Percentiles rank a stretch among this genome's conserved stretches.
Evolutionary conservation across 2,329 filamentous ascomycete species (phyloP).

Genomic region (Metarhizium album): DNA sequence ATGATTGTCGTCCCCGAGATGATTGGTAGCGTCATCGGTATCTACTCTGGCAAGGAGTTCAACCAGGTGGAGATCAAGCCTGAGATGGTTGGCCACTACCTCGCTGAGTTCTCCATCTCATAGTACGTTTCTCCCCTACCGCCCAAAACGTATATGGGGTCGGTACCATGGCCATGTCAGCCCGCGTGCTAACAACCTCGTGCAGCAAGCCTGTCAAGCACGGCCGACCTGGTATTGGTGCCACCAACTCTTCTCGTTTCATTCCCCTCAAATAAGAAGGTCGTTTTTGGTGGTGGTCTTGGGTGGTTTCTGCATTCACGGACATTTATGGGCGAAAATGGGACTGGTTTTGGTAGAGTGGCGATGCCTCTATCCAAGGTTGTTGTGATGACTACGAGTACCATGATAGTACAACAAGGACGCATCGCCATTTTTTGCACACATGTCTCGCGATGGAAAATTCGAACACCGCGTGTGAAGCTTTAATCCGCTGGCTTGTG

Average conservation of each 20-base stretch:
- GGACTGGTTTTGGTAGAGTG: constrained; percentile 43
- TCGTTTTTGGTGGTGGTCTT: constrained; percentile 27
- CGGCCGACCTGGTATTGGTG: constrained; percentile 99
- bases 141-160: neutral
- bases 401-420: constrained; percentile 32
- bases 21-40: constrained; percentile 96
- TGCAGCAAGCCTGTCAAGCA: constrained; percentile 98
- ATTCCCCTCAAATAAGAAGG: constrained; percentile 98
- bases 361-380: constrained; percentile 31
- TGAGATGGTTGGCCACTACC: constrained; percentile 99
- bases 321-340: constrained; percentile 46
- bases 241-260: constrained; percentile 99
- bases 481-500: neutral
- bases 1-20: constrained; percentile 99
- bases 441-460: neutral
- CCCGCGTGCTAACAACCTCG: constrained; percentile 36
- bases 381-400: constrained; percentile 32
- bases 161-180: too few relatives aligned
- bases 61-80: constrained; percentile 99
- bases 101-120: constrained; percentile 99
- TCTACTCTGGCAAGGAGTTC: constrained; percentile 99
- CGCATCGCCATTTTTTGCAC: constrained; percentile 23
- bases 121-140: constrained; percentile 66
- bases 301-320: constrained; percentile 48
- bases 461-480: neutral